Base-by-base conservation (phyloP, 768 basidiomycete species). In the Leucocoprinus sp. region DNA sequence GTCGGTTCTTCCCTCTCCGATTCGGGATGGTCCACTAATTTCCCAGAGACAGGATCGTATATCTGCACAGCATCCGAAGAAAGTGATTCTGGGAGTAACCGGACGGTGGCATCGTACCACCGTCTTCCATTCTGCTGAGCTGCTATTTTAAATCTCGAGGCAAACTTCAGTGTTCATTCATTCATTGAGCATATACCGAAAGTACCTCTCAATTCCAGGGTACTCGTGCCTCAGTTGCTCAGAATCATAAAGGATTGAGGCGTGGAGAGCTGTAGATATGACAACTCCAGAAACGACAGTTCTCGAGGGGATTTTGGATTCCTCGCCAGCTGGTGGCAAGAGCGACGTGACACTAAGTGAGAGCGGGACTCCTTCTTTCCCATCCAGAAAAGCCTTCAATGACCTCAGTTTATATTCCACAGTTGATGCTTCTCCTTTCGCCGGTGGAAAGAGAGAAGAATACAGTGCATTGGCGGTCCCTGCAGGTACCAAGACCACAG, bases 391-490 rank as follows among this genome's bases (percentile, higher is more conserved):
- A 1, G 76, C 69, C 14, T 72, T 61, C 8, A 87, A 52, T 2
- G 83, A 82, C 51, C 66, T 70, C 26, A 86, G 64, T 46, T 67
- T 72, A 61, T 78, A 75, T 11, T 34, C 45, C 4, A 40, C 31
- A 47, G 60, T 48, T 7, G 57, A 35, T 18, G 63, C 42, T 49
- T 55, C 52, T 4, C 38, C 35, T 15, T 29, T 14, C n/a, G 37
- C 23, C 0, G 78, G 74, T 0, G 80, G 80, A 61, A 85, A 93
- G 22, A 92, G 63, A 5, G 87, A 81, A 5, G 77, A 71, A 62
- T 84, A 93, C 26, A 96, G 70, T 0, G 95, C 95, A 60, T 98
- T 97, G 34, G 92, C 93, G n/a, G 92, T 95, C 19, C 92, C 92
- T 40, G 76, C 75, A 3, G 92, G 90, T 35, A 87, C 61, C 37